These are phyloP conservation scores for Sphaerulina populicola DNA, from an alignment of 2,329 filamentous ascomycete species.

Conservation along the genomic window DNA sequence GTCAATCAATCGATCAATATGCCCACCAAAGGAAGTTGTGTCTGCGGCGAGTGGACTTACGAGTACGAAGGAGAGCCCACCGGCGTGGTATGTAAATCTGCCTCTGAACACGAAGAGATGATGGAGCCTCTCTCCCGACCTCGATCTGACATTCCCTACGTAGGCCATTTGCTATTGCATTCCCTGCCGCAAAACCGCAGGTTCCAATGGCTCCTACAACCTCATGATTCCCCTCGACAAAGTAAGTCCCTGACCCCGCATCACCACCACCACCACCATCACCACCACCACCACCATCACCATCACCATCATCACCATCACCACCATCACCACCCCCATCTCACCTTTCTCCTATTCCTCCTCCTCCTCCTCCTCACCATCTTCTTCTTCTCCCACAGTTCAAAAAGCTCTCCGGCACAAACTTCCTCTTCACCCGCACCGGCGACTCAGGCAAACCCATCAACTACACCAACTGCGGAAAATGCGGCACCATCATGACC, in stretches of 20 bases:
- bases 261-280: no score
- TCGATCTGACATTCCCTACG: no score
- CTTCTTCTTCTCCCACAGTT: conserved; percentile 17
- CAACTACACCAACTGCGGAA: conserved; percentile 28
- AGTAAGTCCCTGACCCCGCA: conserved; percentile 8
- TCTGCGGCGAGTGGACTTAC: conserved; percentile 34
- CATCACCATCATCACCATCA: no score
- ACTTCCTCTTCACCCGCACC: conserved; percentile 22
- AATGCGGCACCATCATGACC: conserved; percentile 27
- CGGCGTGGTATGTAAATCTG: conserved; percentile 18
- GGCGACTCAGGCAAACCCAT: conserved; percentile 30
- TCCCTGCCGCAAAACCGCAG: conserved; percentile 30
- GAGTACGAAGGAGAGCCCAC: conserved; percentile 29
- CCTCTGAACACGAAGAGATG: not conserved
- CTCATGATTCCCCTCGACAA: conserved; percentile 24
- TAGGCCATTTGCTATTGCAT: conserved; percentile 28
- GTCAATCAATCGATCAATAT: conserved; percentile 3
- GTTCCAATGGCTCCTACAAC: conserved; percentile 29
- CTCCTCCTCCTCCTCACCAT: not conserved
- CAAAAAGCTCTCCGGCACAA: conserved; percentile 26
- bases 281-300: no score
- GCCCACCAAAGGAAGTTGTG: conserved; percentile 20
- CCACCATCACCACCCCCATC: no score
- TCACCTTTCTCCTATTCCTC: no score
- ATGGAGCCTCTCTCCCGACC: not conserved